These are phyloP conservation scores for Neopestalotiopsis sp. DNA, from an alignment of 2,329 filamentous ascomycete species.

Conservation along the genomic window DNA sequence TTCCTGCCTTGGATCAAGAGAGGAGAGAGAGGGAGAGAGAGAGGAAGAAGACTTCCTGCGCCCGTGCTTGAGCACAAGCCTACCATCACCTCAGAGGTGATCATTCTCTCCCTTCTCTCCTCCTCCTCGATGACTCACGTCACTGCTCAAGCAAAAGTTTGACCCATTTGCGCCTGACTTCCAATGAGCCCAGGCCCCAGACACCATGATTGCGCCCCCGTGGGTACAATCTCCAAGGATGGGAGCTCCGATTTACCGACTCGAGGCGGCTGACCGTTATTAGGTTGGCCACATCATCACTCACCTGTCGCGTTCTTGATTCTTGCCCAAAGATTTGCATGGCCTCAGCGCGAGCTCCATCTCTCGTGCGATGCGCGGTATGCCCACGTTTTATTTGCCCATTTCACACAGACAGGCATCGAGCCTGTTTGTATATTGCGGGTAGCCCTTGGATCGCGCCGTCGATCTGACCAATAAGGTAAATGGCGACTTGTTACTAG, in stretches of 20 bases:
- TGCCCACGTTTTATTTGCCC: not conserved
- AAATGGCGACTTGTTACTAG: not conserved
- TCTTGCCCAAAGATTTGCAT: not conserved
- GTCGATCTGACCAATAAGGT: not conserved
- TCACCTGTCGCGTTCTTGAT: not conserved
- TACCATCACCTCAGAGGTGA: not conserved
- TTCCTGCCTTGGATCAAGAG: not conserved
- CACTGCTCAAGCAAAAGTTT: not conserved
- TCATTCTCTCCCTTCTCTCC: not conserved
- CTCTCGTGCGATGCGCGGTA: not conserved
- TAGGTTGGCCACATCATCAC: not conserved
- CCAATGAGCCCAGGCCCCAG: not conserved
- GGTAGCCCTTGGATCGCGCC: not conserved
- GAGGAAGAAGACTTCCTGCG: not conserved
- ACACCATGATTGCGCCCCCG: not conserved
- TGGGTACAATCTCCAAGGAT: constrained; percentile 4
- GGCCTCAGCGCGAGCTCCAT: not conserved
- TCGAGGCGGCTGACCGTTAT: not conserved
- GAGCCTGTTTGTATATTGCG: constrained; percentile 1
- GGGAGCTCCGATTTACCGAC: not conserved
- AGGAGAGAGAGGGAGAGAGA: too few species aligned
- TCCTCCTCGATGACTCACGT: not conserved
- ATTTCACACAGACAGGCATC: not conserved
- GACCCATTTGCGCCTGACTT: not conserved
- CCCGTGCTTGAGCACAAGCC: not conserved